Evolutionary conservation across 768 basidiomycete genomes (phyloP).

Genomic region (Pleurotus eryngii): DNA sequence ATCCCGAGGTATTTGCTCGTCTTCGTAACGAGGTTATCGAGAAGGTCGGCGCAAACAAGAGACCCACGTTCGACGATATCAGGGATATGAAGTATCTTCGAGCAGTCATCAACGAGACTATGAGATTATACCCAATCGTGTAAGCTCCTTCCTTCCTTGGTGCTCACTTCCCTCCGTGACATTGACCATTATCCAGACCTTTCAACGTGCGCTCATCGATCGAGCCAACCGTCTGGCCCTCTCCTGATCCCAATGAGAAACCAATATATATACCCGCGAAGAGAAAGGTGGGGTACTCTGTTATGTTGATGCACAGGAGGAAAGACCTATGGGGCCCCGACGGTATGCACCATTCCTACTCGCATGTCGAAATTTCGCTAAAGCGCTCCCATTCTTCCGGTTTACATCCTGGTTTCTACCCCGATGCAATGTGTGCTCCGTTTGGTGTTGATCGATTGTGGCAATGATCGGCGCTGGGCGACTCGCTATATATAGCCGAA

Average conservation of each 20-base stretch:
- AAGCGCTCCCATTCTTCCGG: no score
- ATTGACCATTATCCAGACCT: slow-evolving; percentile 26
- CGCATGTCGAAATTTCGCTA: no score
- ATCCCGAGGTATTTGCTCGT: slow-evolving; percentile 43
- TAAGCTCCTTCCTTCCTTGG: slow-evolving; percentile 20
- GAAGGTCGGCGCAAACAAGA: slow-evolving; percentile 43
- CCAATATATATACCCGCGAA: slow-evolving; percentile 53
- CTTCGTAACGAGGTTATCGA: slow-evolving; percentile 55
- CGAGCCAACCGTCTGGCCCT: slow-evolving; percentile 45
- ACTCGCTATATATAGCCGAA: slow-evolving; percentile 35
- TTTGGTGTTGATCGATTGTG: neutral
- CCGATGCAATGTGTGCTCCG: neutral
- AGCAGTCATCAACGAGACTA: slow-evolving; percentile 63
- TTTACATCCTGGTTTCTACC: neutral
- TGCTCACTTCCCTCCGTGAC: neutral
- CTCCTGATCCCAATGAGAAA: slow-evolving; percentile 40
- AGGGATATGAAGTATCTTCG: slow-evolving; percentile 60
- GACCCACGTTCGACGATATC: slow-evolving; percentile 55
- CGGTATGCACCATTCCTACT: no score
- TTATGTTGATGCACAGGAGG: slow-evolving; percentile 64
- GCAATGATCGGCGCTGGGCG: no score
- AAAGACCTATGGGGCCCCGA: slow-evolving; percentile 72
- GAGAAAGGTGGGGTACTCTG: slow-evolving; percentile 48
- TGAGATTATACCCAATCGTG: slow-evolving; percentile 56
- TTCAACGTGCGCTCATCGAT: slow-evolving; percentile 47